phyloP scores from a whole-genome alignment of 352 stramenopile species.

The Phytopythium vexans region DNA sequence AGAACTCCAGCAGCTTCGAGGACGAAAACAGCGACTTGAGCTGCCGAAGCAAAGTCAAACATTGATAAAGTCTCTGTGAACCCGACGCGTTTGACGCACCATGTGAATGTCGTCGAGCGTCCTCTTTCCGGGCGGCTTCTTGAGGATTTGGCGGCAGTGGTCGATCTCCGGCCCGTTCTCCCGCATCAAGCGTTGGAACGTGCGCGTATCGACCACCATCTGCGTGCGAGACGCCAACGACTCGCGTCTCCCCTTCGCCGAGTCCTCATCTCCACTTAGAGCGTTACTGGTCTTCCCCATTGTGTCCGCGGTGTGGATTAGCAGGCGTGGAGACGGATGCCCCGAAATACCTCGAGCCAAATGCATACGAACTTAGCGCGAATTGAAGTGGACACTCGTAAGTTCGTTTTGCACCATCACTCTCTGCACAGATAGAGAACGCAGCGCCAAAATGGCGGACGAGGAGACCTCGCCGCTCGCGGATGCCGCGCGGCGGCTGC shows the following conservation, averaged over 20 bases:
- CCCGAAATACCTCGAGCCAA: not conserved
- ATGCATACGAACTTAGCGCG: not conserved
- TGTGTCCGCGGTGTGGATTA: not conserved
- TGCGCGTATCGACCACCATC: conserved; percentile 30
- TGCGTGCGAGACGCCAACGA: conserved; percentile 52
- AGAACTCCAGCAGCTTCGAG: conserved; percentile 79
- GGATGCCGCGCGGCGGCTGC: conserved; percentile 18
- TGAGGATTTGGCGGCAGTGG: conserved; percentile 48
- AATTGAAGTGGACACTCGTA: not conserved
- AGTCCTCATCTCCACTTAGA: not conserved
- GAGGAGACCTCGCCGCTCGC: conserved; percentile 11
- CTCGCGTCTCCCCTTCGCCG: conserved; percentile 11
- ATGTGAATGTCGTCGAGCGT: conserved; percentile 75
- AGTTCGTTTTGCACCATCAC: conserved; percentile 2
- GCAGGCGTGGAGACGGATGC: not conserved
- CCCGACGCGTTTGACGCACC: conserved; percentile 15
- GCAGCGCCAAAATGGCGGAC: not conserved
- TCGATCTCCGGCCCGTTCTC: conserved; percentile 47
- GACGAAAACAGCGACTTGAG: conserved; percentile 71
- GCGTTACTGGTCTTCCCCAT: not conserved
- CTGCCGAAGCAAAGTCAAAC: conserved; percentile 16
- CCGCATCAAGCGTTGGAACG: conserved; percentile 38
- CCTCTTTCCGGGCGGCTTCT: conserved; percentile 44
- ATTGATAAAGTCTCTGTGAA: not conserved
- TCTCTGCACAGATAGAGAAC: not conserved